Conservation (phyloP, 148 eudicot genomes). For the Dysphania ambrosioides region DNA sequence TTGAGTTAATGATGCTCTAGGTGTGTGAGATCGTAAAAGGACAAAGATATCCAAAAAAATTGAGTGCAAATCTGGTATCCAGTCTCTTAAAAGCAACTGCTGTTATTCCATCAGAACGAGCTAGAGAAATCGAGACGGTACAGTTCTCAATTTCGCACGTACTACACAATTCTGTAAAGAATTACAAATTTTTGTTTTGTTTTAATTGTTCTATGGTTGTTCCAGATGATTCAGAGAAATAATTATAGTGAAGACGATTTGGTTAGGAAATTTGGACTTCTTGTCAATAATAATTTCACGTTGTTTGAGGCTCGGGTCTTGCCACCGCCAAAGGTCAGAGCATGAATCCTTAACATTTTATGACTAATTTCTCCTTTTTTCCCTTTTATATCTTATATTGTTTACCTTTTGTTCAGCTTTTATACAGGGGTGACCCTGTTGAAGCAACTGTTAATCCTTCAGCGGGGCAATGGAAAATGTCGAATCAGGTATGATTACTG, state of each 20-base stretch:
- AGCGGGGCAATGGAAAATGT: constrained; percentile 73
- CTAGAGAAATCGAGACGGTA: constrained; percentile 38
- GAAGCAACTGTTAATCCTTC: constrained; percentile 42
- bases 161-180: neutral
- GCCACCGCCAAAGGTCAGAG: constrained; percentile 53
- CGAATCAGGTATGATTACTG: constrained; percentile 42
- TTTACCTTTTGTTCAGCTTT: constrained; percentile 35
- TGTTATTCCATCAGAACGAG: constrained; percentile 50
- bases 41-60: constrained; percentile 47
- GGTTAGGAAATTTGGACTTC: constrained; percentile 54
- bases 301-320: constrained; percentile 65
- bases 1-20: constrained; percentile 23
- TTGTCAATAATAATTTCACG: constrained; percentile 29
- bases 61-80: constrained; percentile 58
- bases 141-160: constrained; percentile 1
- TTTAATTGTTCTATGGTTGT: neutral
- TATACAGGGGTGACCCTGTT: constrained; percentile 41
- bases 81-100: constrained; percentile 52
- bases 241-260: constrained; percentile 36
- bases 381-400: neutral
- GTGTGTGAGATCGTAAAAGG: constrained; percentile 51
- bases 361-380: neutral
- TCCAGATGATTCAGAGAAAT: constrained; percentile 44
- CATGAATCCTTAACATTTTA: neutral
- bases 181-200: neutral